These are phyloP conservation scores for Cucumis cinereus DNA, from an alignment of 306 rosid species.

Conservation along the genomic window DNA sequence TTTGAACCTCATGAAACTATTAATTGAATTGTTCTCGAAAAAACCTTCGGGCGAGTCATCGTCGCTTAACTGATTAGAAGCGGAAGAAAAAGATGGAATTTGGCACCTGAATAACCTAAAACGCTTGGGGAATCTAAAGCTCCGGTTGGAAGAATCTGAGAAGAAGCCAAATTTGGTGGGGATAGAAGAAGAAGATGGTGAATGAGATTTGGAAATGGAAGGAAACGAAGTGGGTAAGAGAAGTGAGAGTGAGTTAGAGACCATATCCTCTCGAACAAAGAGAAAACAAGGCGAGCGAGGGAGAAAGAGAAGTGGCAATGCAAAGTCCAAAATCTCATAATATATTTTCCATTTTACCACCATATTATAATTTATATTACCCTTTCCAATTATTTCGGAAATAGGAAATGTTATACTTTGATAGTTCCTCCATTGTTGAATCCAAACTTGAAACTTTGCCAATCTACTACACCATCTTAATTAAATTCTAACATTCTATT, in stretches of 20 bases:
- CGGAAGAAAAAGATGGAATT: slow-evolving; percentile 4
- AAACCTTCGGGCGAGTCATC: slow-evolving; percentile 63
- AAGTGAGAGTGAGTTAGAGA: slow-evolving; percentile 32
- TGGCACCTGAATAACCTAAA: slow-evolving; percentile 13
- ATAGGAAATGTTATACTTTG: too few species aligned
- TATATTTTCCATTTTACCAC: too few species aligned
- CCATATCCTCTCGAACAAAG: slow-evolving; percentile 24
- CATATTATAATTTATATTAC: too few species aligned
- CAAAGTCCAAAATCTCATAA: neutral
- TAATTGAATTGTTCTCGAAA: slow-evolving; percentile 50
- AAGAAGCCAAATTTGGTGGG: slow-evolving; percentile 18
- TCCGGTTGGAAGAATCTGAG: slow-evolving; percentile 19
- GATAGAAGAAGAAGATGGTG: slow-evolving; percentile 26
- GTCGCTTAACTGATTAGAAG: slow-evolving; percentile 27
- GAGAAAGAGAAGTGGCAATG: neutral
- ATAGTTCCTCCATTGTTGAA: too few species aligned
- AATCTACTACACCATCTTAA: too few species aligned
- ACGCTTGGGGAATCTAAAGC: slow-evolving; percentile 14
- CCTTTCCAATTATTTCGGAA: too few species aligned
- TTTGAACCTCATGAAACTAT: slow-evolving; percentile 85
- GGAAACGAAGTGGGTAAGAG: slow-evolving; percentile 39
- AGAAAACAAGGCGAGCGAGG: neutral
- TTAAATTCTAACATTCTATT: too few species aligned
- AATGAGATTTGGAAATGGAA: slow-evolving; percentile 30
- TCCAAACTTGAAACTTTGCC: too few species aligned